These are phyloP conservation scores for Kalanchoe fedtschenkoi DNA, from an alignment of 164 flowering plant genomes.

Conservation along the genomic window DNA sequence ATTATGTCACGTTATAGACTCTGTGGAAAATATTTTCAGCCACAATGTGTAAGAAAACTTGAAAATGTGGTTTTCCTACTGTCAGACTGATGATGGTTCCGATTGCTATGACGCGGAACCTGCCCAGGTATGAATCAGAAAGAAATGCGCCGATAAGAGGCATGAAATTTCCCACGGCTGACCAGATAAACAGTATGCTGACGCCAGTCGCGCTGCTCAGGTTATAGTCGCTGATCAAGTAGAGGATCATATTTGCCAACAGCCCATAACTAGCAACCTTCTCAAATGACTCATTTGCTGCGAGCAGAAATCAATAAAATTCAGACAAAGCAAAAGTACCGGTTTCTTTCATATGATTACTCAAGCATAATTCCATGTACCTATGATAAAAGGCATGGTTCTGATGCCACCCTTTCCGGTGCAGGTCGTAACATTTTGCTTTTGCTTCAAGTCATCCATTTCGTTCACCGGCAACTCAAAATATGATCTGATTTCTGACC, in stretches of 20 bases:
- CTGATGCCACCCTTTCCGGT: constrained; percentile 36
- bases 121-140: constrained; percentile 56
- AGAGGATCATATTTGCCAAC: constrained; percentile 41
- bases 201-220: constrained; percentile 22
- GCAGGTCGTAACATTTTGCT: neutral
- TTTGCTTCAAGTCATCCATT: neutral
- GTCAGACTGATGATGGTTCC: constrained; percentile 33
- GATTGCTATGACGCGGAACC: constrained; percentile 37
- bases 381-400: constrained; percentile 46
- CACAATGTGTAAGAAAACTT: neutral
- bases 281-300: constrained; percentile 56
- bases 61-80: constrained; percentile 19
- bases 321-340: neutral
- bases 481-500: neutral
- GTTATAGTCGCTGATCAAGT: constrained; percentile 28
- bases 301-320: neutral
- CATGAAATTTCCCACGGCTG: constrained; percentile 26
- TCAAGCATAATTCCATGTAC: constrained; percentile 8
- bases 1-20: neutral
- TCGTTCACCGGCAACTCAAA: neutral
- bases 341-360: neutral
- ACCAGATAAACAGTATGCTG: constrained; percentile 33
- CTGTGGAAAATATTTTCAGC: neutral
- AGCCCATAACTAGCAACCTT: constrained; percentile 49
- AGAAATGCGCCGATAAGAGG: constrained; percentile 49